Percentiles rank a stretch among this genome's conserved stretches.
These are phyloP conservation scores for Penstemon barbatus DNA, from an alignment of 257 asterid species.

Conservation along the genomic window DNA sequence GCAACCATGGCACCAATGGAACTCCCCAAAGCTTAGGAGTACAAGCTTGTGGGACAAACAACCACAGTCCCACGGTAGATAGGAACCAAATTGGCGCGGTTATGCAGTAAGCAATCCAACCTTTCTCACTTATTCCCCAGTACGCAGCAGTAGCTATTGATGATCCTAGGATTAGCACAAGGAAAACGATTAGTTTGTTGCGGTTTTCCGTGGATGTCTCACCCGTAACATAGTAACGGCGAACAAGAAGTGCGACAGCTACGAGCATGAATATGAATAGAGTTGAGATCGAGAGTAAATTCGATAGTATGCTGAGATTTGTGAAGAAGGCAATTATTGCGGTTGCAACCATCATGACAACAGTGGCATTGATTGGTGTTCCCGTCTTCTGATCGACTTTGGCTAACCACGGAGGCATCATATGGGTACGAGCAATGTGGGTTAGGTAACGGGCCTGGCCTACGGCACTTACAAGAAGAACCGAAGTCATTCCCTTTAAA, in stretches of 20 bases:
- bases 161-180: constrained; percentile 42
- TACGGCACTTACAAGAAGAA: constrained; percentile 56
- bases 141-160: constrained; percentile 47
- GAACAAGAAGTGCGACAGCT: constrained; percentile 54
- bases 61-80: constrained; percentile 42
- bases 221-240: constrained; percentile 50
- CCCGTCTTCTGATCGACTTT: constrained; percentile 54
- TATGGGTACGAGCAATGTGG: constrained; percentile 65
- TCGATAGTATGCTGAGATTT: constrained; percentile 43
- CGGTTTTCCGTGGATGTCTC: constrained; percentile 45
- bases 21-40: constrained; percentile 60
- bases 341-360: constrained; percentile 48
- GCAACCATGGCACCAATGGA: constrained; percentile 71
- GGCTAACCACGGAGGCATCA: constrained; percentile 83
- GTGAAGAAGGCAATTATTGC: constrained; percentile 66
- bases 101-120: constrained; percentile 53
- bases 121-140: constrained; percentile 47
- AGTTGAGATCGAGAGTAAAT: constrained; percentile 57
- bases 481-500: constrained; percentile 66
- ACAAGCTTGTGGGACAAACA: constrained; percentile 50
- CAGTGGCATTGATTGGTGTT: constrained; percentile 63
- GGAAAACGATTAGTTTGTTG: constrained; percentile 41
- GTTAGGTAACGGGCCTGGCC: constrained; percentile 79
- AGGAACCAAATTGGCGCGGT: constrained; percentile 49
- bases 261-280: constrained; percentile 65